Evolutionary conservation across 352 stramenopile species (phyloP), one percentile per base, ranked within the genome.

Genomic region (Phytophthora aleatoria): DNA sequence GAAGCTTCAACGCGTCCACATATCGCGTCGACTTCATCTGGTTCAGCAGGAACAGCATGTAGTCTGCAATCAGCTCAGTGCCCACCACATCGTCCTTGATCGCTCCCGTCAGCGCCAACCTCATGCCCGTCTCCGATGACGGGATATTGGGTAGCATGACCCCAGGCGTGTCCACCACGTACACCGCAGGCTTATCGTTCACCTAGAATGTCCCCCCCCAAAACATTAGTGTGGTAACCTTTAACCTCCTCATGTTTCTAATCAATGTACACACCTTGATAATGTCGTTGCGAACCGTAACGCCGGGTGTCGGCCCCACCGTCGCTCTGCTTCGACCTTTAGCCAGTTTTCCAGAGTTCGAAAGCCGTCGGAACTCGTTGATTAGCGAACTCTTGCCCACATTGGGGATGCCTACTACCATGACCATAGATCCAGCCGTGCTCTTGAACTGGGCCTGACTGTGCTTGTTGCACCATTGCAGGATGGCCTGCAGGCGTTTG

Each of bases 381-480:
- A 97, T 97, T 27, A 97, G 85, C 5, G 87, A 96, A 24, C 81
- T 93, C 61, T 97, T 97, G 53, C 90, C 90, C n/a, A 97, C 90
- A 63, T 97, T 97, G 12, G 90, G 90, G 54, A 97, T 93, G 9
- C 90, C 90, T 4, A 93, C 79, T 26, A 97, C 86, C 84, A 96
- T 96, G 61, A 93, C 83, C 76, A 96, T 92, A 12, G 87, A 90
- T 24, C 85, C 85, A n/a, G 84, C 87, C 5, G 87, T 94, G 59
- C 76, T 85, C 62, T 85, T 91, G 74, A 95, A 95, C 63, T 95
- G 85, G 43, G 85, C 84, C 39, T 75, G 74, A 57, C 84, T 92
- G 67, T 82, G 71, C 35, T 71, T 68, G 58, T 90, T 88, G 64
- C 85, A 94, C 87, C 87, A 95, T 50, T 92, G 64, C 51, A 95